Conservation (phyloP, 331 rosid species). For the Quercus tomentella region DNA sequence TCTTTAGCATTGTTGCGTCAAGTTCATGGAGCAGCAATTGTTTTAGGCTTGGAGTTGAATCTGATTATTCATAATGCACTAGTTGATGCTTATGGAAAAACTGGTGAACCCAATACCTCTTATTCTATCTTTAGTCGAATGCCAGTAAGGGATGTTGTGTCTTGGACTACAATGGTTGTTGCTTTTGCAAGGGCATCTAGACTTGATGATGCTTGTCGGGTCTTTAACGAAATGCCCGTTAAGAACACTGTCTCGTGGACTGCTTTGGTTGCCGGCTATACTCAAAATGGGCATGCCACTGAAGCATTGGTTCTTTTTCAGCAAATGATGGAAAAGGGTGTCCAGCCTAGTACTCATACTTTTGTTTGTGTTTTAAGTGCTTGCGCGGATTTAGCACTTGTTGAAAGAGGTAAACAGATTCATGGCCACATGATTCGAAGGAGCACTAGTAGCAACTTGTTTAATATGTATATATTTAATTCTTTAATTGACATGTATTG, state of each 20-base stretch:
- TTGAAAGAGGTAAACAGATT: constrained; percentile 51
- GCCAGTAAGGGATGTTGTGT: constrained; percentile 50
- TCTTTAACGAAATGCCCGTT: constrained; percentile 44
- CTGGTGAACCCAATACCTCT: constrained; percentile 33
- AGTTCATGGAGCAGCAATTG: constrained; percentile 50
- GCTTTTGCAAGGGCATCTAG: constrained; percentile 32
- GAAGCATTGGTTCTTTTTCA: constrained; percentile 44
- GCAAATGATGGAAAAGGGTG: constrained; percentile 40
- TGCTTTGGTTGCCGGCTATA: constrained; percentile 48
- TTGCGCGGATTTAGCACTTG: constrained; percentile 44
- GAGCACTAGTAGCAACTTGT: constrained; percentile 22
- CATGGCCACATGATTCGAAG: constrained; percentile 44
- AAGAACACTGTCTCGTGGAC: constrained; percentile 54
- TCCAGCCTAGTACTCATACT: constrained; percentile 40
- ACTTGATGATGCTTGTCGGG: constrained; percentile 36
- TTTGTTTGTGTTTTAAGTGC: constrained; percentile 50
- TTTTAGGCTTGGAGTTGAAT: constrained; percentile 40
- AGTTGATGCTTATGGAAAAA: constrained; percentile 64
- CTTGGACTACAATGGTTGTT: constrained; percentile 60
- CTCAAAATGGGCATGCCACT: constrained; percentile 18
- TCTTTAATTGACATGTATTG: constrained; percentile 60
- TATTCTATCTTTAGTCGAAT: constrained; percentile 37
- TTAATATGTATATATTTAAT: constrained; percentile 38
- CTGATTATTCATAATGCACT: constrained; percentile 43
- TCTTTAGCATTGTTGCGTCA: constrained; percentile 39